A percentile compares a stretch with the other conserved stretches of the same genome.
phyloP scores from a whole-genome alignment of 2,329 filamentous ascomycete genomes.

The Hypomyces rosellus region DNA sequence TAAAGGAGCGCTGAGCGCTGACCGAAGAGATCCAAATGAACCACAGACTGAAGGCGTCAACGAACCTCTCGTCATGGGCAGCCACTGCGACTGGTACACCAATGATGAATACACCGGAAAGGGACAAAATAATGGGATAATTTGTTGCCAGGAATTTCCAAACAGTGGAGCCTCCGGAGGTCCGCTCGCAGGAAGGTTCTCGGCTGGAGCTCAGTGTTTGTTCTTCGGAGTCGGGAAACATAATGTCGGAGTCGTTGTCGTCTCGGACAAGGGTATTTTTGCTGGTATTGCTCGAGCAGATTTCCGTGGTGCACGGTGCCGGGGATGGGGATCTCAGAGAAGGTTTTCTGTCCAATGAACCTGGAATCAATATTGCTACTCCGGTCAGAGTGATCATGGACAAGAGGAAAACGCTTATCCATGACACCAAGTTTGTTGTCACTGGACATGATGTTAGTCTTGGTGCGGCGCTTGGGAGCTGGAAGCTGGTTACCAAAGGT shows the following conservation, averaged over 20 bases:
- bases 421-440: conserved; percentile 16
- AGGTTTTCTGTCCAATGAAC: neutral
- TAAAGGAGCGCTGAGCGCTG: conserved; percentile 32
- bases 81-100: conserved; percentile 36
- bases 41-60: conserved; percentile 43
- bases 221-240: conserved; percentile 3
- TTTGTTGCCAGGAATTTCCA: conserved; percentile 12
- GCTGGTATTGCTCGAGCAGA: neutral
- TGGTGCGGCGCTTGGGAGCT: too few species aligned
- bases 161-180: neutral
- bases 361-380: neutral
- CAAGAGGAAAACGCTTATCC: conserved; percentile 25
- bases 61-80: conserved; percentile 28
- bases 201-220: neutral
- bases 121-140: conserved; percentile 23
- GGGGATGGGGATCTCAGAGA: neutral
- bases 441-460: conserved; percentile 13
- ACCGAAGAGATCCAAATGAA: conserved; percentile 43
- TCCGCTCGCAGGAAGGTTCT: neutral
- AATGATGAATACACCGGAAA: conserved; percentile 28
- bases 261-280: neutral
- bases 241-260: neutral
- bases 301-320: neutral
- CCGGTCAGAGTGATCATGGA: conserved; percentile 14
- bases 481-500: conserved; percentile 34